A percentile compares a stretch with the other conserved stretches of the same genome.
These are phyloP conservation scores for Kwoniella bestiolae DNA, from an alignment of 768 basidiomycete genomes.

Conservation along the genomic window DNA sequence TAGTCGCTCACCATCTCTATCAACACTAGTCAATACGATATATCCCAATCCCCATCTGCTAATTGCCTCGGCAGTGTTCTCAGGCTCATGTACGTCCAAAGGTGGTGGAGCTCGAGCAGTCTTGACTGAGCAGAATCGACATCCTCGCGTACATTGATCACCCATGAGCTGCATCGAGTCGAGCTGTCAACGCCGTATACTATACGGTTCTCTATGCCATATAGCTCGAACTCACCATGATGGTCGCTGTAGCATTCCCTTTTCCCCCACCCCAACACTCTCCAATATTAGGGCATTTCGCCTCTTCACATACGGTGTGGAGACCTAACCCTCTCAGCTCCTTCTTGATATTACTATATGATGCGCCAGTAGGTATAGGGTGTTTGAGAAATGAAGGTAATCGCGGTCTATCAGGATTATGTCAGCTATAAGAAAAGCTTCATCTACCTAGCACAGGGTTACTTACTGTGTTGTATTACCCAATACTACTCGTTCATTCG, in stretches of 20 bases:
- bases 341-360: conserved; percentile 90
- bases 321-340: conserved; percentile 88
- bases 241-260: conserved; percentile 90
- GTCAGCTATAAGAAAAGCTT: neutral
- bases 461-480: conserved; percentile 55
- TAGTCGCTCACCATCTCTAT: conserved; percentile 79
- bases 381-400: conserved; percentile 88
- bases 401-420: conserved; percentile 66
- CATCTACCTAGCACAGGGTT: neutral
- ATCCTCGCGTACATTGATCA: conserved; percentile 96
- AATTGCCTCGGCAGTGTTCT: conserved; percentile 97
- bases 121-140: conserved; percentile 96
- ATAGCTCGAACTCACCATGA: conserved; percentile 71
- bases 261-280: conserved; percentile 95
- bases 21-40: conserved; percentile 94
- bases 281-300: conserved; percentile 98
- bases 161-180: conserved; percentile 99
- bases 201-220: neutral
- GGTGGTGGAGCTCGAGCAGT: conserved; percentile 86
- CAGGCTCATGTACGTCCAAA: conserved; percentile 93
- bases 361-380: conserved; percentile 82
- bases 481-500: conserved; percentile 44
- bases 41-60: conserved; percentile 97
- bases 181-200: too few species aligned
- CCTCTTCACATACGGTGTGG: conserved; percentile 98